Evolutionary conservation across 2,329 filamentous ascomycete species (phyloP).

Genomic region (Huntiella savannae): DNA sequence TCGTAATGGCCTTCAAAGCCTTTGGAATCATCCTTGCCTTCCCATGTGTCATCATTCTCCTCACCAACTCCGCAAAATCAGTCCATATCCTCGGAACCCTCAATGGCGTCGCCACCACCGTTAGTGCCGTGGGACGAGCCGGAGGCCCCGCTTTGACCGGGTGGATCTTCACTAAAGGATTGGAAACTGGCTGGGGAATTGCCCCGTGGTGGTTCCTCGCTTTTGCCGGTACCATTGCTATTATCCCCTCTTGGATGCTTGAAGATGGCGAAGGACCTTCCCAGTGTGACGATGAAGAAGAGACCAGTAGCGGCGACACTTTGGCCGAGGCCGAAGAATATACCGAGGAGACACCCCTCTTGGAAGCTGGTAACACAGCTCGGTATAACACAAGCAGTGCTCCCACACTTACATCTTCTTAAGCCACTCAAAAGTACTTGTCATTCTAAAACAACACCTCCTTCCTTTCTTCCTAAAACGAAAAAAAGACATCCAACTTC

Average conservation of each 20-base stretch:
- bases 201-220: conserved; percentile 68
- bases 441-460: too few relatives aligned
- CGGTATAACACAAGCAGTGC: conserved; percentile 3
- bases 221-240: conserved; percentile 41
- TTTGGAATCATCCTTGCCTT: conserved; percentile 68
- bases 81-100: conserved; percentile 66
- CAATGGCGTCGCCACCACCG: conserved; percentile 75
- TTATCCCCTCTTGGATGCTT: conserved; percentile 55
- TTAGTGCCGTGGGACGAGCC: conserved; percentile 63
- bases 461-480: not conserved
- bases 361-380: not conserved
- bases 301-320: conserved; percentile 10
- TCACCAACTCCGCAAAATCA: conserved; percentile 70
- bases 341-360: conserved; percentile 8
- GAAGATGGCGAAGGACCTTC: conserved; percentile 52
- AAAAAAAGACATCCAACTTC: not conserved
- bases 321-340: conserved; percentile 5
- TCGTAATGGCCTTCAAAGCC: conserved; percentile 55
- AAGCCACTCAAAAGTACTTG: not conserved
- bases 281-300: conserved; percentile 19
- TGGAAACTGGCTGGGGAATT: conserved; percentile 56
- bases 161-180: conserved; percentile 54
- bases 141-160: conserved; percentile 59
- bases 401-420: not conserved
- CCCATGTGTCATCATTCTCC: conserved; percentile 71